Conservation (phyloP, 2,329 filamentous ascomycete species). For the Penicillium sp. region DNA sequence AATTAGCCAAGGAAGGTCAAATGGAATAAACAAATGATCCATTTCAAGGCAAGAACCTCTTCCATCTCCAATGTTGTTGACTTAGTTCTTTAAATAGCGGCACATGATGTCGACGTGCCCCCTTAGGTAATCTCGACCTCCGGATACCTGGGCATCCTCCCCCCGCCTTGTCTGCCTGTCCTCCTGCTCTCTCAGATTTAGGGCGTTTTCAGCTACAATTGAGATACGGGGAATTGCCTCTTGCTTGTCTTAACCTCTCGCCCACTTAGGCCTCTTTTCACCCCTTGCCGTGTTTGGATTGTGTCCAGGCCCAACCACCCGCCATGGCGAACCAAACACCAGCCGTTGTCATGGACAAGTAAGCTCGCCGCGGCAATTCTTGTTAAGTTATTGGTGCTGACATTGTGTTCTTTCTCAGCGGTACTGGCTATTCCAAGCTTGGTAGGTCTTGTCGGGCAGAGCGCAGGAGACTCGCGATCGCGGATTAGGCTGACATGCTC, state of each 20-base stretch:
- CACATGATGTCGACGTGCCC: constrained; percentile 16
- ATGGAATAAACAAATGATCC: no score
- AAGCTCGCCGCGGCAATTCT: constrained; percentile 51
- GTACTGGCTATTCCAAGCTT: constrained; percentile 98
- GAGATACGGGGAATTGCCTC: constrained; percentile 1
- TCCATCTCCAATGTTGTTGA: neutral
- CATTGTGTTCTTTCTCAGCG: constrained; percentile 59
- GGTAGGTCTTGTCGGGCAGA: constrained; percentile 59
- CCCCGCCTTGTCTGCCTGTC: constrained; percentile 32
- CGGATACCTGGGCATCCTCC: constrained; percentile 13
- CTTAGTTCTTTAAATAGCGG: constrained; percentile 3
- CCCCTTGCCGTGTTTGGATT: neutral
- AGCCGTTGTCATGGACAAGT: constrained; percentile 99
- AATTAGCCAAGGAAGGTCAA: no score
- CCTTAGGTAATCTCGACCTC: constrained; percentile 21
- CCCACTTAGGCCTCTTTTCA: neutral
- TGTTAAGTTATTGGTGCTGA: constrained; percentile 21
- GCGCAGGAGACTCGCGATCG: constrained; percentile 11
- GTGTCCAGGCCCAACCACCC: constrained; percentile 15
- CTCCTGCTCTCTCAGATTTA: constrained; percentile 16
- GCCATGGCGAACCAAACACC: constrained; percentile 96
- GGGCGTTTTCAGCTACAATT: constrained; percentile 7
- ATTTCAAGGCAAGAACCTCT: no score
- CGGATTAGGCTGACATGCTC: constrained; percentile 37
- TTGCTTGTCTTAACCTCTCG: neutral